Conservation (phyloP, 192 early-diverging fungal genomes). For the Coemansia asiatica region DNA sequence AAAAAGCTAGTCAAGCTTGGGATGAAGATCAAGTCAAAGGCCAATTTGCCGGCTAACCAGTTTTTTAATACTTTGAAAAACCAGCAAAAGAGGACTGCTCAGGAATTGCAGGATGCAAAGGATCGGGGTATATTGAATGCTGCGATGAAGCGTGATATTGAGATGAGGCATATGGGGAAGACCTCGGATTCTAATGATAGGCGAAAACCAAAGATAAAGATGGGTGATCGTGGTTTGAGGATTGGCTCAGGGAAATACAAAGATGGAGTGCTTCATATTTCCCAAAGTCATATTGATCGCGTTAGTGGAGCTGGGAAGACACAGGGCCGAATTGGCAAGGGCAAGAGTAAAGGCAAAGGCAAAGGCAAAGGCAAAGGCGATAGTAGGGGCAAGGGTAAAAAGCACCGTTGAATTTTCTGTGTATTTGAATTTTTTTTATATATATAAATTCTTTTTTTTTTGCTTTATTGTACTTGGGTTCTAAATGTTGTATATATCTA, state of each 20-base stretch:
- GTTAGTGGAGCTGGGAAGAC: constrained; percentile 12
- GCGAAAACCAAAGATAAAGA: constrained; percentile 8
- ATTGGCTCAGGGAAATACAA: constrained; percentile 29
- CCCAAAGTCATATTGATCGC: constrained; percentile 44
- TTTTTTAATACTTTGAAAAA: constrained; percentile 23
- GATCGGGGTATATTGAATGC: constrained; percentile 37
- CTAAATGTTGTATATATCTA: too few species aligned
- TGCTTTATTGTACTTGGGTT: too few species aligned
- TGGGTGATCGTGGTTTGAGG: constrained; percentile 26
- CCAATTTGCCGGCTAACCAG: constrained; percentile 36
- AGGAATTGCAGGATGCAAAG: constrained; percentile 35
- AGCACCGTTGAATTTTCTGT: background rate
- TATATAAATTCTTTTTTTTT: too few species aligned
- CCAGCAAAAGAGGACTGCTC: constrained; percentile 14
- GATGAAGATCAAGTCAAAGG: constrained; percentile 44
- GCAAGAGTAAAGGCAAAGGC: too few species aligned
- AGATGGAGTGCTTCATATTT: constrained; percentile 43
- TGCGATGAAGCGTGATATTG: constrained; percentile 34
- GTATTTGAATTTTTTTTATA: constrained; percentile 1
- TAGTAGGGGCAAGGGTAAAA: constrained; percentile 5
- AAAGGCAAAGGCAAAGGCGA: constrained; percentile 10
- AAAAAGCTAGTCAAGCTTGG: constrained; percentile 39
- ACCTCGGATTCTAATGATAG: background rate
- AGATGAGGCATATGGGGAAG: constrained; percentile 33
- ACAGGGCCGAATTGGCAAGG: constrained; percentile 17